A percentile compares a stretch with the other conserved stretches of the same genome.
Evolutionary conservation across 371 early-diverging fungal species (phyloP).

Genomic region (Mucor sp.): DNA sequence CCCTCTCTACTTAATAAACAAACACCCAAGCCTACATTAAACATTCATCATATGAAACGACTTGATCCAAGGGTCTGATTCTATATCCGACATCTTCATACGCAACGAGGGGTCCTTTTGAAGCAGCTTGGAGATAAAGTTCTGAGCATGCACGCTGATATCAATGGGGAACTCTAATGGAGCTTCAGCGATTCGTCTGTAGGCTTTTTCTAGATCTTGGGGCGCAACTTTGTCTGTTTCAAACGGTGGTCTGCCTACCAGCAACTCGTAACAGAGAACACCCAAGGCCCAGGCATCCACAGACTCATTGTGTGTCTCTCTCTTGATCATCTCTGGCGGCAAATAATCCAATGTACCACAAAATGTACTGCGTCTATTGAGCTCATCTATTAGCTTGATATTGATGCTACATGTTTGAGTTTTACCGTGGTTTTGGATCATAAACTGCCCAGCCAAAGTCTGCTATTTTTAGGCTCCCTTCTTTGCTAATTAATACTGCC

Average conservation of each 20-base stretch:
- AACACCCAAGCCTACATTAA: background rate
- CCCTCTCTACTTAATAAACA: background rate
- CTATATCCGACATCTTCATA: constrained; percentile 70
- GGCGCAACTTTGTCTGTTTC: constrained; percentile 58
- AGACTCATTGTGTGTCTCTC: constrained; percentile 70
- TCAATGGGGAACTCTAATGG: background rate
- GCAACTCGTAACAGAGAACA: constrained; percentile 92
- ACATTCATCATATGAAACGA: background rate
- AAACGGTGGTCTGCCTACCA: constrained; percentile 97
- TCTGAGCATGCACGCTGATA: constrained; percentile 6
- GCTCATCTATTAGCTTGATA: background rate
- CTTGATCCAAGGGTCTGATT: constrained; percentile 83
- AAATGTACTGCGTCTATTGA: constrained; percentile 76
- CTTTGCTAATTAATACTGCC: constrained; percentile 59
- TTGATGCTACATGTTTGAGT: background rate
- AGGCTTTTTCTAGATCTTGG: constrained; percentile 60
- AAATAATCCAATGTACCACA: constrained; percentile 99
- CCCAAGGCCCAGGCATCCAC: constrained; percentile 90
- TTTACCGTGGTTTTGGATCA: constrained; percentile 78
- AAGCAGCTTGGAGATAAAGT: constrained; percentile 55
- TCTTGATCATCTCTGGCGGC: constrained; percentile 93
- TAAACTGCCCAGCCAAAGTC: constrained; percentile 99
- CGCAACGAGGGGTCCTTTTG: constrained; percentile 73
- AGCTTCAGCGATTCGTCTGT: constrained; percentile 65
- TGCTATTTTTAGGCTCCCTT: constrained; percentile 91